phyloP scores from a whole-genome alignment of 768 basidiomycete genomes.

The Termitomyces sp. region DNA sequence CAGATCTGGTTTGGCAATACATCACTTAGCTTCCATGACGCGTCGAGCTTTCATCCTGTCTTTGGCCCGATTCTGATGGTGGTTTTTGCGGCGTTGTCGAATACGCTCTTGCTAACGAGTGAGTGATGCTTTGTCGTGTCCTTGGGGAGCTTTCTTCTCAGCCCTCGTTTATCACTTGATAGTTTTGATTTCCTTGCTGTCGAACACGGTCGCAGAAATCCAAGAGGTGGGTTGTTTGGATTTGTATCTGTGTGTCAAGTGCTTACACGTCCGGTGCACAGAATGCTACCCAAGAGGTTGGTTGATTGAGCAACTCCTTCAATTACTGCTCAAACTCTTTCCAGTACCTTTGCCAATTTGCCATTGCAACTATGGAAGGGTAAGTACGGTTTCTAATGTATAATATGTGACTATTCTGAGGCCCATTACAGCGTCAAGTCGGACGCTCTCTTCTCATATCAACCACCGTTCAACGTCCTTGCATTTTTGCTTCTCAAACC shows the following conservation, averaged over 20 bases:
- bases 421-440: conserved; percentile 63
- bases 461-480: conserved; percentile 84
- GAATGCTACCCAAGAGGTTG: conserved; percentile 48
- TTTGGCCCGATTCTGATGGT: conserved; percentile 82
- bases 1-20: conserved; percentile 87
- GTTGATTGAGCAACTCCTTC: not conserved
- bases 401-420: not conserved
- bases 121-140: conserved; percentile 20
- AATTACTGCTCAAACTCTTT: conserved; percentile 39
- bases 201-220: conserved; percentile 85
- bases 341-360: conserved; percentile 83
- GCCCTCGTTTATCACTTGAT: not conserved
- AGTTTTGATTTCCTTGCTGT: conserved; percentile 42
- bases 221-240: conserved; percentile 42
- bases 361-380: conserved; percentile 89
- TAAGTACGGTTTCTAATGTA: conserved; percentile 23
- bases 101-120: conserved; percentile 81
- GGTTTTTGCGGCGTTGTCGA: conserved; percentile 71
- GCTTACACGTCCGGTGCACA: conserved; percentile 11
- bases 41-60: conserved; percentile 59
- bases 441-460: conserved; percentile 88
- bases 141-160: too few species aligned
- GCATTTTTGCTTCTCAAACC: conserved; percentile 82
- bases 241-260: not conserved
- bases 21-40: conserved; percentile 54